Base-by-base conservation (phyloP, 768 basidiomycete genomes). In the Amylocystis lapponica region DNA sequence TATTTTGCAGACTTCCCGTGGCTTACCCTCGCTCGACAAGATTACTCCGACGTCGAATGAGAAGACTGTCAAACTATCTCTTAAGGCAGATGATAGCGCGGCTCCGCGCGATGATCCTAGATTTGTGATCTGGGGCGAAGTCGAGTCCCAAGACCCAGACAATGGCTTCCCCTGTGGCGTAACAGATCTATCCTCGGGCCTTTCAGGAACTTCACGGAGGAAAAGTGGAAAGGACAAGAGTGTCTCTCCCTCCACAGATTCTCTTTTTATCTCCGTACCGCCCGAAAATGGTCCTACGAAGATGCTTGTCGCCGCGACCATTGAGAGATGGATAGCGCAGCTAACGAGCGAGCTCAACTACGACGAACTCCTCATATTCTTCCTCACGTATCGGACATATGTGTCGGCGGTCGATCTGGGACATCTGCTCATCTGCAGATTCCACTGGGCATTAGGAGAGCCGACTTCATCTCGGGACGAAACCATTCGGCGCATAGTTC, bases 251-350 rank as follows among this genome's bases (percentile, higher is more conserved):
- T 19, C 26, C 13, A 19, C 27, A n/a, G 35, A 34, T 9, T 16
- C 16, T 7, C 23, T 14, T 14, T 10, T 19, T 2, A 11, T 17
- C 20, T 13, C n/a, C 27, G 25, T 11, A 3, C 50, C 49, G 5
- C 59, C 56, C 0, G 27, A 49, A 22, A 59, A 62, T 19, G 60
- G 57, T 26, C 54, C 62, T 25, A 66, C 68, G 53, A 73, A 57
- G 50, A 69, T 88, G 20, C 68, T 95, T n/a, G 68, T 94, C 12
- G 92, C 89, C 0, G 91, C 91, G 4, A 92, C 89, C 3, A 89
- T 94, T 54, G 92, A 94, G 60, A 82, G 92, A 0, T 91, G 89
- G 88, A 83, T 96, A 42, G 90, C 88, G 1, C 89, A 95, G 56
- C 67, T 95, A 37, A 94, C 93, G 23, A 86, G 83, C 53, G 82